Evolutionary conservation across 306 rosid genomes (phyloP).

Genomic region (Calophaca sinica): DNA sequence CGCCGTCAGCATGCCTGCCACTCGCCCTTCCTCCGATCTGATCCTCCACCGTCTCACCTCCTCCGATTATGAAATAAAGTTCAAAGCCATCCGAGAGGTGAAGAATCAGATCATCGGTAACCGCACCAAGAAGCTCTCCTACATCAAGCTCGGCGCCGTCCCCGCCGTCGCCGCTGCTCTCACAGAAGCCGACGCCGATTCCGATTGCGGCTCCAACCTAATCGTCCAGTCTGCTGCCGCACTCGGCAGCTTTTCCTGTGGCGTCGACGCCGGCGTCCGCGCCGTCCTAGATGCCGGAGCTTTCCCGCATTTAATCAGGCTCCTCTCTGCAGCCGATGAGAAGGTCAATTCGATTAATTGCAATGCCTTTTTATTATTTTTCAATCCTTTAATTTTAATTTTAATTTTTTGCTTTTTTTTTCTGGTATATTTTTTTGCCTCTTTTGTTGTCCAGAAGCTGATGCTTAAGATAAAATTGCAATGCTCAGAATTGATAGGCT

Average conservation of each 20-base stretch:
- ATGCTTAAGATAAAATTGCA: conserved; percentile 27
- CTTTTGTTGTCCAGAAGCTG: conserved; percentile 30
- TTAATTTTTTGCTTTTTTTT: no score
- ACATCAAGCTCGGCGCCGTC: conserved; percentile 83
- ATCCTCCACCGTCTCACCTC: conserved; percentile 73
- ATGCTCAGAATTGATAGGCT: conserved; percentile 27
- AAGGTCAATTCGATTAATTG: conserved; percentile 61
- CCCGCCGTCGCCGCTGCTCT: conserved; percentile 74
- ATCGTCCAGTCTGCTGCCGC: conserved; percentile 90
- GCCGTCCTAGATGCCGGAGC: conserved; percentile 88
- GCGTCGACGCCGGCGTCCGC: conserved; percentile 84
- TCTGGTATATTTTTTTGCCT: background rate
- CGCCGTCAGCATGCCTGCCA: conserved; percentile 60
- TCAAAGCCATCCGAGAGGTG: conserved; percentile 85
- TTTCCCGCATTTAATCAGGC: conserved; percentile 65
- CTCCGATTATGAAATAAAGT: conserved; percentile 65
- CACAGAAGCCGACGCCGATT: conserved; percentile 14
- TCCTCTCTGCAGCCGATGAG: conserved; percentile 68
- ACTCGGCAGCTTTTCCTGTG: conserved; percentile 92
- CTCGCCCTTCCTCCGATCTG: conserved; percentile 59
- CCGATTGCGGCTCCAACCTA: conserved; percentile 58
- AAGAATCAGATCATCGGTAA: conserved; percentile 94
- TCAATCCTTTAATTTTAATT: background rate
- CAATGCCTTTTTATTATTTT: background rate
- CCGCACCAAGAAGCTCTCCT: conserved; percentile 91